A percentile compares a stretch with the other conserved stretches of the same genome.
phyloP scores from a whole-genome alignment of 106 monocot species.

The Cymbidium sinense region DNA sequence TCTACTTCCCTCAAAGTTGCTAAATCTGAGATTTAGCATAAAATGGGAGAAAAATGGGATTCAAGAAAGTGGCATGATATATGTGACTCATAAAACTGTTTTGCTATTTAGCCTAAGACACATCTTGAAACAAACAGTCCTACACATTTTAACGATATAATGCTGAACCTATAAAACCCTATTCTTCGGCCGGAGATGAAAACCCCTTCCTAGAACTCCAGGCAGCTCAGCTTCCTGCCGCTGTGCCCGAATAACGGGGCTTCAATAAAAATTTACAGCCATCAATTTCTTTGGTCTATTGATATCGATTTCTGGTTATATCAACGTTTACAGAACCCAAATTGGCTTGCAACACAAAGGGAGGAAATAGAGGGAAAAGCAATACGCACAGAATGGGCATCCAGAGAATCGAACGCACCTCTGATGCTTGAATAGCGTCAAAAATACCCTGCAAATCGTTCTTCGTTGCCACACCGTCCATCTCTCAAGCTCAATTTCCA shows the following conservation, averaged over 20 bases:
- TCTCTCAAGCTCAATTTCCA: background rate
- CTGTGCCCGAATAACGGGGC: background rate
- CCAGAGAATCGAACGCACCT: background rate
- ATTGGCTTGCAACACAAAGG: background rate
- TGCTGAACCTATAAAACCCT: too few relatives aligned
- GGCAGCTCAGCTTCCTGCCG: too few relatives aligned
- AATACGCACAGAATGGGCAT: background rate
- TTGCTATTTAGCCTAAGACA: too few relatives aligned
- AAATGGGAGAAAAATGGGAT: too few relatives aligned
- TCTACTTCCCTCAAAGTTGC: too few relatives aligned
- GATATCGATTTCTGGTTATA: background rate
- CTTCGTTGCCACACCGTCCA: background rate
- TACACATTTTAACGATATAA: too few relatives aligned
- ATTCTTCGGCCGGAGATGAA: too few relatives aligned
- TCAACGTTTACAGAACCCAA: background rate
- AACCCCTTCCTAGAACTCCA: too few relatives aligned
- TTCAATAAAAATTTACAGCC: background rate
- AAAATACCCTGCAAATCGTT: background rate
- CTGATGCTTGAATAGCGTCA: conserved; percentile 1
- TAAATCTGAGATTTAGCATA: too few relatives aligned
- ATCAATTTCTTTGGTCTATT: background rate
- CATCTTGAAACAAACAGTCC: too few relatives aligned
- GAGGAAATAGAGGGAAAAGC: background rate
- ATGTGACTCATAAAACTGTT: too few relatives aligned
- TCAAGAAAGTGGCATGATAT: too few relatives aligned